Evolutionary conservation across 495 filamentous ascomycete species (phyloP), one percentile per base, ranked within the genome.

Genomic region (Aspergillus haitiensis): DNA sequence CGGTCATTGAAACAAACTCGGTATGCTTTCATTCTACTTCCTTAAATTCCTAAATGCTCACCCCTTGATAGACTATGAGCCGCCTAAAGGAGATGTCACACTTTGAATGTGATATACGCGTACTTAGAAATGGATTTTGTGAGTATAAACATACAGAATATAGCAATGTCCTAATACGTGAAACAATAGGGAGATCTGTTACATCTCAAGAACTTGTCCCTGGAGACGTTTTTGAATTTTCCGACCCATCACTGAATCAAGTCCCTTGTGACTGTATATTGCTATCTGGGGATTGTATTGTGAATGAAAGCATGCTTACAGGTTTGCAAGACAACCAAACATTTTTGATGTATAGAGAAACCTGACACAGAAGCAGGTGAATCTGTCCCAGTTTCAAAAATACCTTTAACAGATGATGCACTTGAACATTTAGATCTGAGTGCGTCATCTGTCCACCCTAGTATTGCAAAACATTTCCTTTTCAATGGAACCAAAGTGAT

Each of bases 291-390:
- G 95, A 99, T 71, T 96, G 92, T 72, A 98, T 99, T 62, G 92
- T 99, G 60, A 99, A 99, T 70, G 95, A 99, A 72, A 97, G 93
- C 78, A 99, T 99, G 95, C 85, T 99, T 34, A 99, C 95, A 40
- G 88, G 88, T 88, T 68, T 65, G 76, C 32, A 10, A 34, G 68
- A 51, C 0, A 45, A 3, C 6, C 11, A 52, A 33, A 18, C 40
- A 9, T 11, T 9, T 6, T 32, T 40, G 7, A 36, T 40, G n/a
- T 5, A 39, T 6, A 47, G 6, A 21, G 15, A n/a, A 10, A 44
- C 8, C 34, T 37, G 45, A 27, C n/a, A 47, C 1, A 27, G 66
- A 77, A 56, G 76, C 55, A 87, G 93, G 92, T 46, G 95, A 99
- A 79, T 98, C 95, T 52, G 91, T 99, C 32, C 95, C 95, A 7